Conservation (phyloP, 331 rosid genomes). For the Pyrus hybrid region DNA sequence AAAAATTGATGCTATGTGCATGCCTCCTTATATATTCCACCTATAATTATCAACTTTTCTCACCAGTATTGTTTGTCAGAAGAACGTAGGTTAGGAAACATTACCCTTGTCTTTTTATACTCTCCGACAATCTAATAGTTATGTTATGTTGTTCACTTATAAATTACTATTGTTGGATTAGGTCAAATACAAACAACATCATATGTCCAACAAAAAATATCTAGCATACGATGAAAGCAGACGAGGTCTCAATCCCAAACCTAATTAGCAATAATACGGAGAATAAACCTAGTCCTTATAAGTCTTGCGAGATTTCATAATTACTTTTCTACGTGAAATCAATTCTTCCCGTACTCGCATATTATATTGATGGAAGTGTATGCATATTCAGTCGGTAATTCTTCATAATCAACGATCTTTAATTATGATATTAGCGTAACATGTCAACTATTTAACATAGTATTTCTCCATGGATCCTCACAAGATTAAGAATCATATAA, state of each 20-base stretch:
- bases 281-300: not conserved
- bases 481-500: not conserved
- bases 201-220: not conserved
- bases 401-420: not conserved
- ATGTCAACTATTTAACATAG: not conserved
- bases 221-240: not conserved
- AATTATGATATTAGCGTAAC: not conserved
- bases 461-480: too few species aligned
- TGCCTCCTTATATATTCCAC: not conserved
- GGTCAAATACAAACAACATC: not conserved
- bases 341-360: not conserved
- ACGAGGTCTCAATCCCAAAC: not conserved
- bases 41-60: not conserved
- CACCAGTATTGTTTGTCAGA: not conserved
- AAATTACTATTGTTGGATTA: not conserved
- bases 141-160: not conserved
- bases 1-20: not conserved
- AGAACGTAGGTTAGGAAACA: not conserved
- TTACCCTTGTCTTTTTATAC: too few species aligned
- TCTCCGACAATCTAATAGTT: not conserved
- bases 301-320: not conserved
- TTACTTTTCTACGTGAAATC: not conserved
- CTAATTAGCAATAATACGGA: not conserved
- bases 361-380: too few species aligned
- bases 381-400: not conserved